Conservation (phyloP, 1,284 basidiomycete genomes). For the Microbotryum scabiosae region DNA sequence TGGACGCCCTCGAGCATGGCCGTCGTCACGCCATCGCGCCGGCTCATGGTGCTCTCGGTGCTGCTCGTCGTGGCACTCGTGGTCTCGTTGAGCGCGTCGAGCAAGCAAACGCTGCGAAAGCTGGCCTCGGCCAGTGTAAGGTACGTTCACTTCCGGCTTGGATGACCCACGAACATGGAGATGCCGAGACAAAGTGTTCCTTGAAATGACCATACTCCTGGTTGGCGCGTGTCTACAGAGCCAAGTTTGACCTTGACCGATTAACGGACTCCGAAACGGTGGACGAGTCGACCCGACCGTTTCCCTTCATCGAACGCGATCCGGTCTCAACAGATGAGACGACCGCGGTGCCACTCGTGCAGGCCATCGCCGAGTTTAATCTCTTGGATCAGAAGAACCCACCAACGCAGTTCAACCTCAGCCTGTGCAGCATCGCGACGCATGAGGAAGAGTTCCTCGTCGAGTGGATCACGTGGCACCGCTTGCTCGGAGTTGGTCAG, state of each 20-base stretch:
- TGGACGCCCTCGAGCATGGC: too few relatives aligned
- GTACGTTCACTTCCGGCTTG: too few relatives aligned
- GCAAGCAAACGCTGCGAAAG: too few relatives aligned
- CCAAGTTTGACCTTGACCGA: too few relatives aligned
- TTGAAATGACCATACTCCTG: too few relatives aligned
- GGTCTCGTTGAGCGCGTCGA: not conserved
- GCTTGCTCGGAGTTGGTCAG: conserved; percentile 14
- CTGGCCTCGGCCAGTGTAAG: too few relatives aligned
- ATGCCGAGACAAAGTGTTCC: too few relatives aligned
- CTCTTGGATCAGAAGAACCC: not conserved
- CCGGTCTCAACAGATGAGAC: not conserved
- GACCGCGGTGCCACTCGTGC: conserved; percentile 8
- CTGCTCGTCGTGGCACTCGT: not conserved
- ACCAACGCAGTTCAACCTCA: conserved; percentile 2
- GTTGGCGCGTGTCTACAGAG: too few relatives aligned
- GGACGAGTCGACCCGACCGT: not conserved
- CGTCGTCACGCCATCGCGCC: too few relatives aligned
- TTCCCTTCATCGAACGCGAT: not conserved
- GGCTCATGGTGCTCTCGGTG: not conserved
- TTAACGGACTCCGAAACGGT: too few relatives aligned
- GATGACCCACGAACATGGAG: too few relatives aligned
- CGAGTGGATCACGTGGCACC: conserved; percentile 26
- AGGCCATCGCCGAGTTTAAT: conserved; percentile 10
- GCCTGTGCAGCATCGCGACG: conserved; percentile 20
- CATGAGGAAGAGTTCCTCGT: conserved; percentile 23